Evolutionary conservation across 2,329 filamentous ascomycete genomes (phyloP), one percentile per base, ranked within the genome.

Genomic region (Exophiala sideris): DNA sequence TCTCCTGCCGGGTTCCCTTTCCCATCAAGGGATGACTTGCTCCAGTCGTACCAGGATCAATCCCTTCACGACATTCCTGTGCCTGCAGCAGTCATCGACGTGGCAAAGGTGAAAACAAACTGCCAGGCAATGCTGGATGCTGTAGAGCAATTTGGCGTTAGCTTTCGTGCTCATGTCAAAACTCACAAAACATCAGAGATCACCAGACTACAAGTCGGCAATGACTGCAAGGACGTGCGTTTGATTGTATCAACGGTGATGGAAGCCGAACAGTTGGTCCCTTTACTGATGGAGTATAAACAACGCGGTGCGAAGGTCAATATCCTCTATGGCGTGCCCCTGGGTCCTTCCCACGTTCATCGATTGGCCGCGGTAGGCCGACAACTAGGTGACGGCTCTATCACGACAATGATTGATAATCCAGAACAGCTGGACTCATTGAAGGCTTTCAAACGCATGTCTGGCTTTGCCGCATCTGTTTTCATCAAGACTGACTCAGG

Each of bases 401-500:
- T 91, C 14, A 79, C 80, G 11, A 73, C 91, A 3, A 82, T 92
- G 65, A 75, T 91, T 49, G 88, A 94, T 67, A 82, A 91, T 67
- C 72, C 77, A 0, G 74, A 76, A 9, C 86, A 89, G 66, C 67
- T 89, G 2, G 66, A 74, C 1, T 70, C 76, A 5, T 68, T 82
- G n/a, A 65, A 71, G 0, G 65, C 77, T 5, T 71, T 78, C 42
- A 66, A 74, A 38, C 64, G 68, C 3, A 62, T 71, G 1, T 73
- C 75, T 1, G 79, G 76, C 47, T 70, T 66, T 12, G 67, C 72
- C 1, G 79, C 84, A 2, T 76, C 75, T 0, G 73, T 88, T 11
- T 88, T 85, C 65, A 73, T 91, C 64, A 91, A 91, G 64, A 80
- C 92, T 36, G 87, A 92, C 66, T 84, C 87, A 47, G 87, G 87